phyloP scores from a whole-genome alignment of 2,329 filamentous ascomycete genomes.

The Aspergillus ruber region DNA sequence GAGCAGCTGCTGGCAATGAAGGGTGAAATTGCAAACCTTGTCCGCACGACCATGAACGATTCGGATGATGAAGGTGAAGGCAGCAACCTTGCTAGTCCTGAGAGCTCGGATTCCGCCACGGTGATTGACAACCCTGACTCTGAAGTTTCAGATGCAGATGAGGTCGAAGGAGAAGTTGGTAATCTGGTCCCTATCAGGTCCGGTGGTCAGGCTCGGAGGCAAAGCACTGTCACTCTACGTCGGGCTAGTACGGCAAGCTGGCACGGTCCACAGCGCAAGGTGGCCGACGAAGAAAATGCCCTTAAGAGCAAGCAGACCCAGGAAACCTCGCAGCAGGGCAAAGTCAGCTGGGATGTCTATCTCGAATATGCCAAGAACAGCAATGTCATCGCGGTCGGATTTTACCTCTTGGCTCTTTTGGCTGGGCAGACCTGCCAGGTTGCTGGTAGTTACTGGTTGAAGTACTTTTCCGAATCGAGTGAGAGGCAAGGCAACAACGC shows the following conservation, averaged over 20 bases:
- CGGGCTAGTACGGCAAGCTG: slow-evolving; percentile 90
- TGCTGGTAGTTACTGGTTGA: slow-evolving; percentile 84
- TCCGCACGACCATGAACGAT: slow-evolving; percentile 61
- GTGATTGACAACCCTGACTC: slow-evolving; percentile 45
- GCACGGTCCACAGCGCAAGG: slow-evolving; percentile 74
- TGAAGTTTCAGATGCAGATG: slow-evolving; percentile 49
- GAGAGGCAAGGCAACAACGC: slow-evolving; percentile 61
- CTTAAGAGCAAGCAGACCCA: slow-evolving; percentile 78
- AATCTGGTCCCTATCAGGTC: slow-evolving; percentile 68
- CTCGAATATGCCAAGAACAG: slow-evolving; percentile 90
- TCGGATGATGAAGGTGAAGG: slow-evolving; percentile 39
- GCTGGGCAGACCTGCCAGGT: slow-evolving; percentile 77
- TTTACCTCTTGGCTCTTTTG: slow-evolving; percentile 73
- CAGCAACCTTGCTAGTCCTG: slow-evolving; percentile 59
- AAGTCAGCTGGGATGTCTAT: slow-evolving; percentile 97
- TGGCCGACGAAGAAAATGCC: slow-evolving; percentile 67
- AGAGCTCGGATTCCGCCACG: slow-evolving; percentile 56
- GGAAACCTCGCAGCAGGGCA: slow-evolving; percentile 87
- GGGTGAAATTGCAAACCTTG: slow-evolving; percentile 76
- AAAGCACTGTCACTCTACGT: slow-evolving; percentile 72
- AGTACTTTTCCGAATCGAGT: slow-evolving; percentile 83
- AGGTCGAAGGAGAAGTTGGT: slow-evolving; percentile 64
- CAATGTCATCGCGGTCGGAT: slow-evolving; percentile 72
- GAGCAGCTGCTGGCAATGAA: slow-evolving; percentile 89
- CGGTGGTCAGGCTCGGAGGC: slow-evolving; percentile 53